Percentiles rank a stretch among this genome's conserved stretches.
Evolutionary conservation across 108 stramenopile species (phyloP).

Genomic region (Cyclotella sp.): DNA sequence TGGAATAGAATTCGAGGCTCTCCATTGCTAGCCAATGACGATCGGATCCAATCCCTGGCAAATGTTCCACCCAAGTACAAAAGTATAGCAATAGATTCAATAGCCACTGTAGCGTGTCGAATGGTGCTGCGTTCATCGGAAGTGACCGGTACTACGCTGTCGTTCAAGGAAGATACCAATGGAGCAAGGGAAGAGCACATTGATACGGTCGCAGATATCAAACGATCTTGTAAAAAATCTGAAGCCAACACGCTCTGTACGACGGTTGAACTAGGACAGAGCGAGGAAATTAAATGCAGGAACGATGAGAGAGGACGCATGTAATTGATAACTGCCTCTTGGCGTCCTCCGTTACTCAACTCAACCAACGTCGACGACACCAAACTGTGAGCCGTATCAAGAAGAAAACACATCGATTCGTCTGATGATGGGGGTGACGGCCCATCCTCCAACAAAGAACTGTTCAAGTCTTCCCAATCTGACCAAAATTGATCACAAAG

Average conservation of each 20-base stretch:
- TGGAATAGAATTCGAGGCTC: constrained; percentile 28
- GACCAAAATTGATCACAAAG: constrained; percentile 68
- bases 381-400: constrained; percentile 65
- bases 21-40: constrained; percentile 1
- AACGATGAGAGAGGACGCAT: constrained; percentile 41
- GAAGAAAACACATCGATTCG: constrained; percentile 58
- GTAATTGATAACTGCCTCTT: constrained; percentile 28
- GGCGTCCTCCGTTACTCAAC: constrained; percentile 18
- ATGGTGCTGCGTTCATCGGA: constrained; percentile 35
- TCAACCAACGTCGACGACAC: constrained; percentile 41
- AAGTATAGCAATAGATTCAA: constrained; percentile 45
- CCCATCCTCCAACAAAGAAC: constrained; percentile 11
- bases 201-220: constrained; percentile 32
- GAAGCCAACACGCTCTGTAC: constrained; percentile 35
- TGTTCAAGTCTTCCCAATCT: constrained; percentile 59
- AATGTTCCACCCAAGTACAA: constrained; percentile 34
- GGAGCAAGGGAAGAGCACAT: constrained; percentile 36
- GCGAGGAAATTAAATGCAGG: constrained; percentile 43
- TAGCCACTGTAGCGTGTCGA: constrained; percentile 19
- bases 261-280: constrained; percentile 36
- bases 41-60: constrained; percentile 38
- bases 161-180: constrained; percentile 33
- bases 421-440: constrained; percentile 4
- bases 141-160: constrained; percentile 14
- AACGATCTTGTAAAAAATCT: constrained; percentile 41